These are phyloP conservation scores for Pinus tabuliformis DNA, from an alignment of 75 land plant species.

Conservation along the genomic window DNA sequence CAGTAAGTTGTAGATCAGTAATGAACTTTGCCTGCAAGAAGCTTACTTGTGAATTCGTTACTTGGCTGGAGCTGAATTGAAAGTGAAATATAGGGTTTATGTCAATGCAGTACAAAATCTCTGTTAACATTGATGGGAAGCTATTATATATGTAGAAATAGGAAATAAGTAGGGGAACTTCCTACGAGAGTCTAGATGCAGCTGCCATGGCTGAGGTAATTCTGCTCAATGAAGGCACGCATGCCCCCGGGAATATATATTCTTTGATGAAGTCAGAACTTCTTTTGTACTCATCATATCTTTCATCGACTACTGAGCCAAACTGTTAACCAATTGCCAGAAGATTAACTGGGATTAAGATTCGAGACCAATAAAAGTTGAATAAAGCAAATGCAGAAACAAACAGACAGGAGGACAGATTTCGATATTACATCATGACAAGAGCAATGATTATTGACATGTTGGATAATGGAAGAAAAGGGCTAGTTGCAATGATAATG, in stretches of 20 bases:
- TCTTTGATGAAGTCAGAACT: conserved; percentile 58
- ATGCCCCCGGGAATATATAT: conserved; percentile 59
- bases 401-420: not conserved
- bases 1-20: not conserved
- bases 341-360: not conserved
- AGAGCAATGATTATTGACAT: not conserved
- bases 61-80: not conserved
- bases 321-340: conserved; percentile 16
- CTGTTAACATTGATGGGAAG: not conserved
- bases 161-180: not conserved
- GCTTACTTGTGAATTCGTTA: not conserved
- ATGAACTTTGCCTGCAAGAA: not conserved
- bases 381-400: no score
- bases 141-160: not conserved
- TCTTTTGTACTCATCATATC: conserved; percentile 41
- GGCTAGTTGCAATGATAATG: no score
- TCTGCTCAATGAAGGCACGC: conserved; percentile 36
- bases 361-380: no score
- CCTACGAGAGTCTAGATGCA: conserved; percentile 43
- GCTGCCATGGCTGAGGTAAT: conserved; percentile 32
- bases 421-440: no score
- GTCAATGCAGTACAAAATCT: not conserved
- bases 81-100: not conserved
- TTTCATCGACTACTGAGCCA: conserved; percentile 38
- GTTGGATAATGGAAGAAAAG: not conserved